Conservation (phyloP, 257 asterid species). For the Apocynum venetum region DNA sequence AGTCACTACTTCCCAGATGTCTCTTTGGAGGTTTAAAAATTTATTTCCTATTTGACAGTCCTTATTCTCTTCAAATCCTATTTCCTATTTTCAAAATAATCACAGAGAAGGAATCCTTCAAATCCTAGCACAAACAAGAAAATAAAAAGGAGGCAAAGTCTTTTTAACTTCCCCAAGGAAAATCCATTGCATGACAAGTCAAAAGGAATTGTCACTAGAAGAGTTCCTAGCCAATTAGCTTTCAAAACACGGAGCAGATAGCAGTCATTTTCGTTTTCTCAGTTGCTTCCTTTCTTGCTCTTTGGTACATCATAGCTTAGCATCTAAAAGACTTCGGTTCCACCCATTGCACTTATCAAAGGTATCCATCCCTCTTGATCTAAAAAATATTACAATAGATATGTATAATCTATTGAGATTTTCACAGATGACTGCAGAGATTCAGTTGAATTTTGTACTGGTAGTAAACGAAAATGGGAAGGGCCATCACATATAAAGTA, state of each 20-base stretch:
- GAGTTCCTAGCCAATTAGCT: not conserved
- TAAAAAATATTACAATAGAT: not conserved
- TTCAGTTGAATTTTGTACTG: not conserved
- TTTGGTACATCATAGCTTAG: not conserved
- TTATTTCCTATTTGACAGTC: not conserved
- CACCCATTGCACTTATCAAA: not conserved
- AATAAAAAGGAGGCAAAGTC: not conserved
- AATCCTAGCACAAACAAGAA: not conserved
- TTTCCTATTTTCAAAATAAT: too few relatives aligned
- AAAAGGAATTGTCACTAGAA: not conserved
- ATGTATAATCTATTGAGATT: not conserved
- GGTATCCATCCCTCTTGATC: not conserved
- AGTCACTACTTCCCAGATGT: not conserved
- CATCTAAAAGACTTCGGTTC: not conserved
- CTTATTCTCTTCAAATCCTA: not conserved
- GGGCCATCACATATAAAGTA: not conserved
- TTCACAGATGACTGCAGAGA: not conserved
- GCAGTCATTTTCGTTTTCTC: not conserved
- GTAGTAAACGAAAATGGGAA: not conserved
- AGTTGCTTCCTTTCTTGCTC: not conserved
- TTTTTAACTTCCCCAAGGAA: too few relatives aligned
- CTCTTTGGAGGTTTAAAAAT: not conserved
- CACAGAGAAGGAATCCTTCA: not conserved
- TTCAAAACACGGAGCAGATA: not conserved
- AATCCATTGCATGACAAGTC: not conserved